Percentiles rank a stretch among this genome's conserved stretches.
These are phyloP conservation scores for Polyporus tsugae DNA, from an alignment of 1,284 basidiomycete genomes.

Conservation along the genomic window DNA sequence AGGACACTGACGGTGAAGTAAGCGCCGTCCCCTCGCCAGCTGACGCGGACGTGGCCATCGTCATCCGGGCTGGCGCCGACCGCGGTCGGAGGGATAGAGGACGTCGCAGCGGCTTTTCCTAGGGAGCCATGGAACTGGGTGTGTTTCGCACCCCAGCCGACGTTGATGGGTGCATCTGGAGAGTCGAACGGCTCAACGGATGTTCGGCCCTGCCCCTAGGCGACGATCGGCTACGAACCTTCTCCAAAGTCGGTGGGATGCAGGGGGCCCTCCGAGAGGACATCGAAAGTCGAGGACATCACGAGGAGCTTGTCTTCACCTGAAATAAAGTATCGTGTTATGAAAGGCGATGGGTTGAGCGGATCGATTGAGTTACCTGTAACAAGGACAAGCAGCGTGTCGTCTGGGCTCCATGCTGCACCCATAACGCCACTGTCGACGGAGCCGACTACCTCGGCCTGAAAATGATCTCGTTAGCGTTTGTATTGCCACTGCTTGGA, in stretches of 20 bases:
- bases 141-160: conserved; percentile 97
- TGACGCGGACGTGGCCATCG: conserved; percentile 77
- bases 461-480: conserved; percentile 10
- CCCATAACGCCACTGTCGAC: conserved; percentile 87
- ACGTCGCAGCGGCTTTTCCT: conserved; percentile 87
- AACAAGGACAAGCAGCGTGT: conserved; percentile 81
- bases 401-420: conserved; percentile 92
- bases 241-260: conserved; percentile 86
- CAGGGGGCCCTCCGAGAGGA: conserved; percentile 82
- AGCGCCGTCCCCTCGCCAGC: conserved; percentile 93
- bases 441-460: conserved; percentile 85
- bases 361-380: conserved; percentile 61
- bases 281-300: conserved; percentile 91
- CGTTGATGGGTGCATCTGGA: conserved; percentile 88
- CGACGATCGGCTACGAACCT: conserved; percentile 52
- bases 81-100: conserved; percentile 52
- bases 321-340: conserved; percentile 38
- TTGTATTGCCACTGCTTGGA: neutral
- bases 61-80: conserved; percentile 75
- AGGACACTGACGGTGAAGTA: conserved; percentile 89
- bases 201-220: neutral
- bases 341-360: neutral
- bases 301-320: conserved; percentile 85
- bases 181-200: neutral
- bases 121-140: conserved; percentile 98